Percentiles rank a stretch among this genome's conserved stretches.
These are phyloP conservation scores for Drechslerella stenobrocha DNA, from an alignment of 2,329 filamentous ascomycete species.

Conservation along the genomic window DNA sequence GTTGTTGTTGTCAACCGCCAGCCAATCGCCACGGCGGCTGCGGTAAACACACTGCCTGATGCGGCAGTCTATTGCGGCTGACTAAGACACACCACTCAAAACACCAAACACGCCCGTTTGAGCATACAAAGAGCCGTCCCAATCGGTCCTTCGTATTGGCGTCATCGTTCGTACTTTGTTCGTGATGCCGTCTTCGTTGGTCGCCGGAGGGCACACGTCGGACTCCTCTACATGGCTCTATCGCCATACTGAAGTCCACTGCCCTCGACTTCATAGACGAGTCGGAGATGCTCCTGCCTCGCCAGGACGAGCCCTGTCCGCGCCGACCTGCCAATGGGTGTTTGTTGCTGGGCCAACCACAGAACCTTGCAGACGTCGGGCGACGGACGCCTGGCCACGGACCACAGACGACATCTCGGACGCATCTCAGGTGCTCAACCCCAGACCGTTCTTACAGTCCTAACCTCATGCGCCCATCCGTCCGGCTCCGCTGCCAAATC, in stretches of 20 bases:
- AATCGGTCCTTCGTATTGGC: neutral
- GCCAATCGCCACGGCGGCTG: slow-evolving; percentile 18
- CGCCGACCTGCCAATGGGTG: neutral
- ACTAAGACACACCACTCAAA: slow-evolving; percentile 44
- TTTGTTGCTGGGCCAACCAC: neutral
- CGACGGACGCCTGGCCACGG: slow-evolving; percentile 2
- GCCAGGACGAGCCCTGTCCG: neutral
- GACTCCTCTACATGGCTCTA: too few species aligned
- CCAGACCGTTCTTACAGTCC: neutral
- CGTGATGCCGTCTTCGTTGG: too few species aligned
- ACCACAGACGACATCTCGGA: slow-evolving; percentile 1
- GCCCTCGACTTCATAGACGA: neutral
- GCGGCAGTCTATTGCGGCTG: slow-evolving; percentile 15
- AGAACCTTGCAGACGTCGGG: neutral
- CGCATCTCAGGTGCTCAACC: neutral
- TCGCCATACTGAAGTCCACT: neutral
- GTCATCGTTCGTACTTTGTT: neutral
- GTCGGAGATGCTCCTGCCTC: too few species aligned
- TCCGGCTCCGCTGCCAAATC: slow-evolving; percentile 9
- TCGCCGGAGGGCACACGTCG: too few species aligned
- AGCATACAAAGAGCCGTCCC: slow-evolving; percentile 28
- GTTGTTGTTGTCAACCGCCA: slow-evolving; percentile 45
- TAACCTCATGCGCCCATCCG: slow-evolving; percentile 4
- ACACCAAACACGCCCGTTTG: slow-evolving; percentile 19
- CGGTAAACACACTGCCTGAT: slow-evolving; percentile 35